A percentile compares a stretch with the other conserved stretches of the same genome.
phyloP scores from a whole-genome alignment of 768 basidiomycete species.

The Leccinum rimulosum region DNA sequence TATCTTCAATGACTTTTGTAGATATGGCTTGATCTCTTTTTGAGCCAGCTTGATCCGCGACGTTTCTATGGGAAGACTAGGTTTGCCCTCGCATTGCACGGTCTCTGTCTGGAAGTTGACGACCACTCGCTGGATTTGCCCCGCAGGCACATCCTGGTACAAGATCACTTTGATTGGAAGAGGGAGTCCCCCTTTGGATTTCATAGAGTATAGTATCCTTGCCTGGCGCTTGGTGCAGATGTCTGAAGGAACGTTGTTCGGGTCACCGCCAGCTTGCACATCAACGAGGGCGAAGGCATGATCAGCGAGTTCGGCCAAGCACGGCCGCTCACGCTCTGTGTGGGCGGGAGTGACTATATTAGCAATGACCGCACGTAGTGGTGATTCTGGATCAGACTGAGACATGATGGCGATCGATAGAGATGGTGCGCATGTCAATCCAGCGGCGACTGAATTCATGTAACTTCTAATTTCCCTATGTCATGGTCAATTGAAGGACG shows the following conservation, averaged over 20 bases:
- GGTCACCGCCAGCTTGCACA: not conserved
- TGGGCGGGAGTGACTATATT: conserved; percentile 8
- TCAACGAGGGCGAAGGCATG: conserved; percentile 17
- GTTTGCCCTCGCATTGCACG: no score
- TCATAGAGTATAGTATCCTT: conserved; percentile 14
- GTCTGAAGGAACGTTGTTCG: not conserved
- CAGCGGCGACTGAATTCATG: no score
- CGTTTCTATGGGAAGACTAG: no score
- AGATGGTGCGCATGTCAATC: no score
- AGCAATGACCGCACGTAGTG: conserved; percentile 15
- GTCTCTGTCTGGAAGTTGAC: no score
- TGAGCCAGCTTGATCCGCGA: no score
- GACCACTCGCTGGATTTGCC: conserved; percentile 10
- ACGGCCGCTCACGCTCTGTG: conserved; percentile 5
- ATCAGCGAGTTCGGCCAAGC: conserved; percentile 20
- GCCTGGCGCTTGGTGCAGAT: conserved; percentile 13
- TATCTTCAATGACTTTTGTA: no score
- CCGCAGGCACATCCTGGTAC: conserved; percentile 8
- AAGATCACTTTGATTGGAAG: conserved; percentile 16
- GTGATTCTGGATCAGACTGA: conserved; percentile 1
- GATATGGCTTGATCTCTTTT: no score
- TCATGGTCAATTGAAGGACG: no score
- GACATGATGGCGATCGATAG: conserved; percentile 13
- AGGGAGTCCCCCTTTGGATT: not conserved
- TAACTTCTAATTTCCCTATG: no score